Conservation (phyloP, 148 eudicot genomes). For the Nepenthes gracilis region DNA sequence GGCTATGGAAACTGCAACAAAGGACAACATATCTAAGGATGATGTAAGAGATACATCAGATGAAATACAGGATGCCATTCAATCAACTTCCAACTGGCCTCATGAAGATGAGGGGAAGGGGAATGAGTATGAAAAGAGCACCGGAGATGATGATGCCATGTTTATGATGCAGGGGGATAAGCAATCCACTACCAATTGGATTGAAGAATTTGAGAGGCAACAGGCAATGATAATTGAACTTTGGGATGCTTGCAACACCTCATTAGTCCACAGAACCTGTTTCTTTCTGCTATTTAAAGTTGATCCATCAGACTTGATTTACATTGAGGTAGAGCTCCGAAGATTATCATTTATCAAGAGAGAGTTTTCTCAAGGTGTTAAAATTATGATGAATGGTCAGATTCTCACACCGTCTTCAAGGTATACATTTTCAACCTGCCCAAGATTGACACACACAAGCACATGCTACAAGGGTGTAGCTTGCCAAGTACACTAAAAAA, state of each 20-base stretch:
- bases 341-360: conserved; percentile 69
- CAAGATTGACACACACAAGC: background rate
- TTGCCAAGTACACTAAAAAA: too few species aligned
- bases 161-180: conserved; percentile 12
- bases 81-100: background rate
- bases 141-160: background rate
- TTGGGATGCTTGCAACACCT: conserved; percentile 76
- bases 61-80: background rate
- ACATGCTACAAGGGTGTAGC: too few species aligned
- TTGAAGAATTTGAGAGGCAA: conserved; percentile 53
- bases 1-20: conserved; percentile 22
- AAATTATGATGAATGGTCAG: conserved; percentile 44
- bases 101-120: conserved; percentile 4
- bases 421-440: conserved; percentile 15
- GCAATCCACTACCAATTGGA: conserved; percentile 32
- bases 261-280: conserved; percentile 69
- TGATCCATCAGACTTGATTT: conserved; percentile 78
- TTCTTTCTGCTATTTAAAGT: conserved; percentile 86
- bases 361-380: conserved; percentile 36
- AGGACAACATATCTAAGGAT: conserved; percentile 14
- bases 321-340: conserved; percentile 88
- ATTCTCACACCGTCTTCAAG: conserved; percentile 32
- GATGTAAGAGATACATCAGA: conserved; percentile 5
- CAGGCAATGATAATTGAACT: conserved; percentile 51
- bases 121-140: background rate